Base-by-base conservation (phyloP, 2,329 filamentous ascomycete species). In the Cryphonectria parasitica region DNA sequence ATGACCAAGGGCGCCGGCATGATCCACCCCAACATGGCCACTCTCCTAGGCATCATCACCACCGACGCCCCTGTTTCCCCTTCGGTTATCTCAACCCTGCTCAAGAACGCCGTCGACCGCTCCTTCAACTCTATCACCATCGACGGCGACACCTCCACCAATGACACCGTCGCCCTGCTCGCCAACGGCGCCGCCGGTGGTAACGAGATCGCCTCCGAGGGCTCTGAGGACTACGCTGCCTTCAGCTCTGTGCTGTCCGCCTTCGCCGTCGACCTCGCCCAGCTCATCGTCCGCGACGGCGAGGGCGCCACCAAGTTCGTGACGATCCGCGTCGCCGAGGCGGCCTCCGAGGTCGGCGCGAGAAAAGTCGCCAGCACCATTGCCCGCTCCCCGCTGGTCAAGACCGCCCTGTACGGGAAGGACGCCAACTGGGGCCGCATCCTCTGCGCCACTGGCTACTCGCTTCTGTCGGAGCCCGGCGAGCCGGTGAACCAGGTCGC, bases 1-100 rank as follows among this genome's bases (percentile, higher is more conserved):
- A 97, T 97, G 89, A 97, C 95, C 77, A 99, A 99, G 84, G 96
- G 96, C 70, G 96, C 96, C 6, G 67, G 67, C 25, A 70, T 70
- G 96, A 97, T 99, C 80, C 95, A 98, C 79, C 96, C 96, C 64
- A 98, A 99, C 84, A 97, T 99, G 95, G 96, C 94, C 41, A 99
- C 96, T 0, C 88, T 98, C 45, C 89, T 99, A 49, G 94, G 93
- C 68, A 92, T 98, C 72, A 88, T 98, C 77, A 94, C 93, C 77
- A 99, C 96, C 19, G 96, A 99, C 76, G 95, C 92, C 0, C 92
- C 94, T 41, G 88, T 98, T 77, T 86, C 89, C 0, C 85, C 92
- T 3, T 78, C 82, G 0, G 86, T 91, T 13, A 88, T 98, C 71
- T 88, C 90, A 64, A 81, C 86, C 0, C 86, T 96, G 19, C 90